phyloP scores from a whole-genome alignment of 805 yeast species.

The Dipodascus geniculatus region DNA sequence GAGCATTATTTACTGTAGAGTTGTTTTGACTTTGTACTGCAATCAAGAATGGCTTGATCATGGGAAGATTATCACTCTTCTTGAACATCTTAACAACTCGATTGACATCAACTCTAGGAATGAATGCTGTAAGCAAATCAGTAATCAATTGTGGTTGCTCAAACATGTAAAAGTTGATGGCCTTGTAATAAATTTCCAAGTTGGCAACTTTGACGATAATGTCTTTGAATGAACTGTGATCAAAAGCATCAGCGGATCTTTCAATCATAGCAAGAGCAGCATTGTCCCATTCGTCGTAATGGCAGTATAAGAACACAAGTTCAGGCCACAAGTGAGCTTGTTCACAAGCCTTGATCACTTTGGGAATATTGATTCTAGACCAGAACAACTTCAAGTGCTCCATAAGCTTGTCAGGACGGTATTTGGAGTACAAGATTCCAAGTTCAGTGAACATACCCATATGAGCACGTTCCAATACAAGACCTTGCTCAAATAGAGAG shows the following conservation, averaged over 20 bases:
- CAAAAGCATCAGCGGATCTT: conserved; percentile 83
- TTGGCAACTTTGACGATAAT: conserved; percentile 89
- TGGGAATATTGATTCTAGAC: conserved; percentile 97
- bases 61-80: conserved; percentile 90
- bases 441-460: conserved; percentile 99
- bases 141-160: conserved; percentile 86
- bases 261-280: conserved; percentile 96
- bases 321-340: conserved; percentile 94
- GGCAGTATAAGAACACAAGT: conserved; percentile 89
- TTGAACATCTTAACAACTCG: conserved; percentile 91
- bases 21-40: conserved; percentile 85
- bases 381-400: conserved; percentile 96
- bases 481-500: conserved; percentile 87
- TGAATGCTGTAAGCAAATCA: conserved; percentile 71
- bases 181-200: conserved; percentile 93
- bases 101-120: conserved; percentile 86
- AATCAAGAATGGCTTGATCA: conserved; percentile 89
- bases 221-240: conserved; percentile 89
- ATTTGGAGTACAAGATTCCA: conserved; percentile 82
- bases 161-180: conserved; percentile 84
- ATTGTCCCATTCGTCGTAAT: conserved; percentile 98
- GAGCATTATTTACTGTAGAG: conserved; percentile 85
- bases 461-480: conserved; percentile 95
- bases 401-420: conserved; percentile 80
- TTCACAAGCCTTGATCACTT: conserved; percentile 89